Percentiles rank a stretch among this genome's conserved stretches.
Evolutionary conservation across 2,329 filamentous ascomycete species (phyloP).

Genomic region (Pseudocercospora fuligena): DNA sequence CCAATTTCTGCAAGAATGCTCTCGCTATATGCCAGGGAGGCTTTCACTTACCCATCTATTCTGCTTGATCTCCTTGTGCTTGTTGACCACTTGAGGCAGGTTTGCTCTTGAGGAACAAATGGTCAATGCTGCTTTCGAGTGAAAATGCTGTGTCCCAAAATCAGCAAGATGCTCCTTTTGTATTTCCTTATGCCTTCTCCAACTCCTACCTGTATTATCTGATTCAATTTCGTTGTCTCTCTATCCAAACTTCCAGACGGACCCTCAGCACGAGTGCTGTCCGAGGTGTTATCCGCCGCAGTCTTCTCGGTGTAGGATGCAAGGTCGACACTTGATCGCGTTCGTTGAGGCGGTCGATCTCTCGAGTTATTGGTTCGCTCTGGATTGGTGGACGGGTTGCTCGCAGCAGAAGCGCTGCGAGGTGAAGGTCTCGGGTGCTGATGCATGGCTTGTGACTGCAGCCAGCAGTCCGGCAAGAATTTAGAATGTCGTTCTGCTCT

Average conservation of each 20-base stretch:
- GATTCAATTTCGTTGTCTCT: slow-evolving; percentile 83
- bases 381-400: slow-evolving; percentile 73
- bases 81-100: slow-evolving; percentile 62
- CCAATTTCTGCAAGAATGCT: not conserved
- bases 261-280: slow-evolving; percentile 47
- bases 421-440: slow-evolving; percentile 81
- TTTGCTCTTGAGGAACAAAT: slow-evolving; percentile 81
- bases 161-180: slow-evolving; percentile 18
- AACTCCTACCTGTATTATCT: slow-evolving; percentile 80
- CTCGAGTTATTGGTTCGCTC: slow-evolving; percentile 72
- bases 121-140: slow-evolving; percentile 82
- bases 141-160: slow-evolving; percentile 72
- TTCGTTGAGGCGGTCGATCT: slow-evolving; percentile 61
- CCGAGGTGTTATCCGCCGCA: slow-evolving; percentile 46
- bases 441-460: slow-evolving; percentile 67
- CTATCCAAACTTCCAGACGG: slow-evolving; percentile 53
- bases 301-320: slow-evolving; percentile 56
- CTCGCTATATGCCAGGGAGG: slow-evolving; percentile 1
- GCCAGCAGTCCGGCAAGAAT: not conserved
- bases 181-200: not conserved
- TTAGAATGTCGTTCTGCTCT: not conserved
- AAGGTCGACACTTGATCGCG: slow-evolving; percentile 59
- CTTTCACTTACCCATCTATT: slow-evolving; percentile 80
- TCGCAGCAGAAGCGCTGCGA: slow-evolving; percentile 72
- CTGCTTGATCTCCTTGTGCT: slow-evolving; percentile 66